phyloP scores from a whole-genome alignment of 2,329 filamentous ascomycete genomes.

The Eutypa lata region DNA sequence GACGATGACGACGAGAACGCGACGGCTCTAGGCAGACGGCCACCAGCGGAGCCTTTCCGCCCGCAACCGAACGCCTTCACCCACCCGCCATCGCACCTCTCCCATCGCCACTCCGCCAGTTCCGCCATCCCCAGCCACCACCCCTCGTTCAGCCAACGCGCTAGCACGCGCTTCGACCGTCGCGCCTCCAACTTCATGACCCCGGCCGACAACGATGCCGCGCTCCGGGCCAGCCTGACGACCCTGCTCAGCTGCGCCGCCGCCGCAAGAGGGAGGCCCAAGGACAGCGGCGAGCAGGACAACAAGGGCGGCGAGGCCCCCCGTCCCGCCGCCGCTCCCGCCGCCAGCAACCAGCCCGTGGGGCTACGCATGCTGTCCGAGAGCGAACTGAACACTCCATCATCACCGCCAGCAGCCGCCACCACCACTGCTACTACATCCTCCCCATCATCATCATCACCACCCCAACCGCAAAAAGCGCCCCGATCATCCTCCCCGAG shows the following conservation, averaged over 20 bases:
- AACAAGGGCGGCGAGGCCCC: conserved; percentile 32
- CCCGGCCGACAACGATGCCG: conserved; percentile 85
- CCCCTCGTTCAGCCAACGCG: conserved; percentile 46
- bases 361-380: conserved; percentile 59
- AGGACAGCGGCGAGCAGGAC: conserved; percentile 48
- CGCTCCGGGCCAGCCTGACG: conserved; percentile 86
- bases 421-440: not conserved
- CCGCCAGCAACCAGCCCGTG: conserved; percentile 51
- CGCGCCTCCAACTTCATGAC: conserved; percentile 62
- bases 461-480: conserved; percentile 14
- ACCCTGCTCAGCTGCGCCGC: conserved; percentile 93
- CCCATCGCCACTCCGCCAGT: conserved; percentile 48
- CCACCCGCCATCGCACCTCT: conserved; percentile 63
- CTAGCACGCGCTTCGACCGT: conserved; percentile 44
- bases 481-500: conserved; percentile 10
- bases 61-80: conserved; percentile 92
- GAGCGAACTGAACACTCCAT: conserved; percentile 51
- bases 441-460: conserved; percentile 16
- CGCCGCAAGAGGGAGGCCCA: conserved; percentile 78
- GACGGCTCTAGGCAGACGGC: conserved; percentile 67
- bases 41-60: conserved; percentile 62
- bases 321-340: conserved; percentile 29
- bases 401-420: conserved; percentile 17
- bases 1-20: conserved; percentile 71
- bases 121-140: conserved; percentile 47